phyloP scores from a whole-genome alignment of 139 green algal genomes.

The Picochlorum sp. region DNA sequence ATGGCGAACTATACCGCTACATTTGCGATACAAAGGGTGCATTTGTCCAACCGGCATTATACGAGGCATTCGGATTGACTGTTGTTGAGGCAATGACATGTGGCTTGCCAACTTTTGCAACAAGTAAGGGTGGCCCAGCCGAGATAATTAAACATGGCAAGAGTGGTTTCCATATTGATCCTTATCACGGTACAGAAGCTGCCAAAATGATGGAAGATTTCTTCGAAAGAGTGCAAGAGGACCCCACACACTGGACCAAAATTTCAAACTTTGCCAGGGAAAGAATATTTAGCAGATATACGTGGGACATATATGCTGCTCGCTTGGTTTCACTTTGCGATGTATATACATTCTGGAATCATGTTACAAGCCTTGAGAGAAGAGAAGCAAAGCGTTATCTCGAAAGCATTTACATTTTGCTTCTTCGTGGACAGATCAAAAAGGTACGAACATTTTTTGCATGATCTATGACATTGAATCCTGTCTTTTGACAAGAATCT shows the following conservation, averaged over 20 bases:
- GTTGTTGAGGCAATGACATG: conserved; percentile 72
- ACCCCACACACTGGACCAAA: conserved; percentile 30
- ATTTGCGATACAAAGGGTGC: conserved; percentile 60
- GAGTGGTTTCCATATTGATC: conserved; percentile 72
- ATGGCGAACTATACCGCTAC: conserved; percentile 63
- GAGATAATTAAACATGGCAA: conserved; percentile 70
- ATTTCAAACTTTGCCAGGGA: conserved; percentile 29
- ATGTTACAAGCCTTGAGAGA: conserved; percentile 51
- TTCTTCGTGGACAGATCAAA: conserved; percentile 33
- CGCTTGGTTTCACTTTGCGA: conserved; percentile 55
- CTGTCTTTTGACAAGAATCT: too few species aligned
- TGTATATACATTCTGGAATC: conserved; percentile 61
- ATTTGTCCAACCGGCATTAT: conserved; percentile 66
- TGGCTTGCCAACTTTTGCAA: conserved; percentile 66
- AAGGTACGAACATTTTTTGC: too few species aligned
- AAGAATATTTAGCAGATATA: conserved; percentile 43
- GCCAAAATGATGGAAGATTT: conserved; percentile 64
- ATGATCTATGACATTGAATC: too few species aligned
- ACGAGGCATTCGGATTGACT: conserved; percentile 76
- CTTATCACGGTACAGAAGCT: conserved; percentile 45
- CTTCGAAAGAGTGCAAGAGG: conserved; percentile 51
- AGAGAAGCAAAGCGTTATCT: conserved; percentile 55
- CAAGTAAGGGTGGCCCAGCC: conserved; percentile 42
- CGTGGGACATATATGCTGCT: conserved; percentile 65
- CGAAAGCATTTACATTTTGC: conserved; percentile 69